phyloP scores from a whole-genome alignment of 768 basidiomycete genomes.

The Boletus rubescentipes region DNA sequence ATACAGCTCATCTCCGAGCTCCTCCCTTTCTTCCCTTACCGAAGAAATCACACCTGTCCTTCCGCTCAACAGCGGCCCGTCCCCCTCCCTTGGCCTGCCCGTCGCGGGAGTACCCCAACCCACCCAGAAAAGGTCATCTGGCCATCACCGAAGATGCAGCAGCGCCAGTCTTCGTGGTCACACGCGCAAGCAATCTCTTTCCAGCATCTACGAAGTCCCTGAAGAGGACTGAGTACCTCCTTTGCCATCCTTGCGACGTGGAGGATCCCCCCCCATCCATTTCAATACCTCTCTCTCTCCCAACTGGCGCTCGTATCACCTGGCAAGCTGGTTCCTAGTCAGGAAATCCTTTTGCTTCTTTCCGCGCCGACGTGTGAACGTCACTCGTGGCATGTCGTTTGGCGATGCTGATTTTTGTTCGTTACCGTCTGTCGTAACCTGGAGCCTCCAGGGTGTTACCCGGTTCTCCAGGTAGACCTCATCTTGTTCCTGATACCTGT shows the following conservation, averaged over 20 bases:
- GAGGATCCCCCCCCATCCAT: background rate
- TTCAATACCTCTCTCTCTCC: background rate
- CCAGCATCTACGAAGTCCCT: constrained; percentile 33
- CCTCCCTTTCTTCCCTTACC: constrained; percentile 33
- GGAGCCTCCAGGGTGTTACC: constrained; percentile 15
- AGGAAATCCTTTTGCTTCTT: constrained; percentile 14
- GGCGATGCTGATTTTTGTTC: constrained; percentile 26
- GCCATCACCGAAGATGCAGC: constrained; percentile 31
- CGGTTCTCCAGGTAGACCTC: constrained; percentile 14
- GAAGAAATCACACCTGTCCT: constrained; percentile 29
- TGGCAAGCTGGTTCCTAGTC: constrained; percentile 22
- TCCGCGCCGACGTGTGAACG: constrained; percentile 14
- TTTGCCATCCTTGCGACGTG: background rate
- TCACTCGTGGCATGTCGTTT: constrained; percentile 6
- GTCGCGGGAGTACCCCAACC: constrained; percentile 9
- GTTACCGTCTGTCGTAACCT: constrained; percentile 18
- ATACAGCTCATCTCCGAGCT: constrained; percentile 34
- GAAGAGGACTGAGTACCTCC: constrained; percentile 27
- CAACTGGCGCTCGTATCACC: constrained; percentile 10
- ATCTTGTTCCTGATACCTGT: constrained; percentile 31
- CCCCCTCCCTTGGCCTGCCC: constrained; percentile 11
- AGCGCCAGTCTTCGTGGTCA: constrained; percentile 34
- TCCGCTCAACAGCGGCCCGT: constrained; percentile 16
- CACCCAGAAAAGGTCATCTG: constrained; percentile 14
- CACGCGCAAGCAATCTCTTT: constrained; percentile 30